Percentiles rank a stretch among this genome's conserved stretches.
These are phyloP conservation scores for Cutaneotrichosporon cyanovorans DNA, from an alignment of 1,284 basidiomycete genomes.

Conservation along the genomic window DNA sequence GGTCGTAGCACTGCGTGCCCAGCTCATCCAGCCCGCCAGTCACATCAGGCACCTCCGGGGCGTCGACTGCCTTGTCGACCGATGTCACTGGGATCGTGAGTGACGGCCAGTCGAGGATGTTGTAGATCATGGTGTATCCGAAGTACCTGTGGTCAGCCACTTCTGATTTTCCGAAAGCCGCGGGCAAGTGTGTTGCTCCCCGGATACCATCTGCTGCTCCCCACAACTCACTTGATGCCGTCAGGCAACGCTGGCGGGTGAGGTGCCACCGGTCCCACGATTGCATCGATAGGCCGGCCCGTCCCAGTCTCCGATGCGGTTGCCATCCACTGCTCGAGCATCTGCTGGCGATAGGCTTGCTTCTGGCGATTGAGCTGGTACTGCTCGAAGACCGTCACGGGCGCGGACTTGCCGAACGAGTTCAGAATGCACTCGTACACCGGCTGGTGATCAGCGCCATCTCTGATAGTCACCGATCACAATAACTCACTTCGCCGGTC, in stretches of 20 bases:
- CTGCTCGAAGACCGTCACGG: slow-evolving; percentile 46
- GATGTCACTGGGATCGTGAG: slow-evolving; percentile 57
- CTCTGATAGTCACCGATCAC: slow-evolving; percentile 16
- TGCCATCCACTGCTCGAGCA: no score
- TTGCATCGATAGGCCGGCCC: no score
- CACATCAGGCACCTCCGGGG: slow-evolving; percentile 45
- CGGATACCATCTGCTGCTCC: no score
- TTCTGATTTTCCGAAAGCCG: no score
- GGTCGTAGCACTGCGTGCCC: slow-evolving; percentile 49
- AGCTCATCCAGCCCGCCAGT: neutral
- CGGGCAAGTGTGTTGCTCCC: no score
- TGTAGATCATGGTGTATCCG: slow-evolving; percentile 14
- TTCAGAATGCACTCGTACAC: slow-evolving; percentile 2
- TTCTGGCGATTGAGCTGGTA: no score
- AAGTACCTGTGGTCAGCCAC: no score
- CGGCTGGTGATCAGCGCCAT: slow-evolving; percentile 5
- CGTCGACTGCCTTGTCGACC: slow-evolving; percentile 49
- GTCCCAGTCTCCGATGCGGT: no score
- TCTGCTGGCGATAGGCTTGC: no score
- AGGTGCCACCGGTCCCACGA: no score
- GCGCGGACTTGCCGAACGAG: neutral
- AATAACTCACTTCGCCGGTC: neutral
- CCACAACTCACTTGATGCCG: no score
- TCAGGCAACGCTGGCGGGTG: no score
- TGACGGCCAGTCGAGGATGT: slow-evolving; percentile 53